Base-by-base conservation (phyloP, 371 early-diverging fungal species). In the Funneliformis caledonium region DNA sequence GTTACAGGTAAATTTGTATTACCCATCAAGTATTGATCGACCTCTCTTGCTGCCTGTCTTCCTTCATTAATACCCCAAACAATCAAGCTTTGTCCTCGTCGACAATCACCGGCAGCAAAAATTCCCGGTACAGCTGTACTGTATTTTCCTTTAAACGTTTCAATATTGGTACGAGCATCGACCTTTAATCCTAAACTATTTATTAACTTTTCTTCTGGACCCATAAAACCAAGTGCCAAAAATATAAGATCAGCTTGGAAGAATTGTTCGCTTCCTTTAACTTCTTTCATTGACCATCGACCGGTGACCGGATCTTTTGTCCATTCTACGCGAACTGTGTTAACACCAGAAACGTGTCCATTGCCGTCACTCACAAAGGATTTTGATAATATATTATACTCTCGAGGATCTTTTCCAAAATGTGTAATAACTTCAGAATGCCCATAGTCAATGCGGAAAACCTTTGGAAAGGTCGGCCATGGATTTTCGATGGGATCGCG, bases 1-100 rank as follows among this genome's bases (percentile, higher is more conserved):
- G 92, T 82, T 14, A 92, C 89, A 59, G 93, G 93, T 43, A 93
- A 81, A 47, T 88, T 87, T n/a, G 92, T 91, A 78, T 86, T 82
- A 6, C 85, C 91, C 88, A 88, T 90, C 82, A 98, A 84, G 83
- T 86, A 90, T 72, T 92, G 82, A 84, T 98, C 99, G 9, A 98
- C 91, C 85, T 97, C 96, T 50, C 97, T 92, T 6, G 99, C 99
- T 73, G 95, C 95, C 87, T 94, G 93, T 52, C 99, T 92, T 64
- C 99, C 99, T 88, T 98, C 99, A 84, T 96, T 96, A 85, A 98
- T 97, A 83, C 95, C 98, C 97, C 97, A 97, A 42, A 98, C 99
- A 81, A 98, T 94, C 79, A 98, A 85, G 22, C 93, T 93, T 88
- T 97, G 97, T 43, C 99, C 99, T 50, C 98, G 92, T 64, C 98